Evolutionary conservation across 352 stramenopile species (phyloP), one percentile per base, ranked within the genome.

Genomic region (Plasmopara muralis): DNA sequence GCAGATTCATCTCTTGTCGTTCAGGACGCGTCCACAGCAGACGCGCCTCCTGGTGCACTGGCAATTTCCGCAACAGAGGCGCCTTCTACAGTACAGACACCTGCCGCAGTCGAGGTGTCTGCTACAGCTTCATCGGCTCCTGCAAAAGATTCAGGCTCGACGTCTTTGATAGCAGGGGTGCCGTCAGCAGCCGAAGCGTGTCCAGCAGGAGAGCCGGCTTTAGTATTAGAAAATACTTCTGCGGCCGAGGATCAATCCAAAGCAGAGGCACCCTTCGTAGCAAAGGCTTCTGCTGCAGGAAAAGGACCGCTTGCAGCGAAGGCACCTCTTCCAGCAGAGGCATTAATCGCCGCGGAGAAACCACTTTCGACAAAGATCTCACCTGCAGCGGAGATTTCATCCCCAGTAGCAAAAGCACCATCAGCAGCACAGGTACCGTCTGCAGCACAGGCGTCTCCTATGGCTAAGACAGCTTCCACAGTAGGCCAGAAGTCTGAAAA

Each of bases 361-460:
- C 0, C 10, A 12, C 10, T 12, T 12, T 35, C 31, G 6, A 12
- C 31, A 35, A 35, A 35, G 31, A 12, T 12, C 31, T 12, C 6
- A 12, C 6, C 4, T 35, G 31, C 31, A 12, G 7, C 10, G 31
- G 10, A 35, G 31, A 4, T 4, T 35, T 4, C 31, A 12, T 12
- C 31, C 31, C 31, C 6, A 1, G 31, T 35, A 12, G 10, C 31
- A 35, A 4, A 35, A 35, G 10, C 10, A 35, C 4, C 31, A 35
- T 35, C 31, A 1, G 31, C 31, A 35, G 31, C 7, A 35, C 31
- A 35, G 31, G 31, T 35, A 12, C 6, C 10, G 2, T 12, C 31
- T 12, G 31, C 10, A 35, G 31, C 31, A 35, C 6, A 43, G 40
- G 55, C 47, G 45, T 40, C 53, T 35, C 37, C 49, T 16, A 54